Base-by-base conservation (phyloP, 345 rosid genomes). In the Aquilaria sinensis region DNA sequence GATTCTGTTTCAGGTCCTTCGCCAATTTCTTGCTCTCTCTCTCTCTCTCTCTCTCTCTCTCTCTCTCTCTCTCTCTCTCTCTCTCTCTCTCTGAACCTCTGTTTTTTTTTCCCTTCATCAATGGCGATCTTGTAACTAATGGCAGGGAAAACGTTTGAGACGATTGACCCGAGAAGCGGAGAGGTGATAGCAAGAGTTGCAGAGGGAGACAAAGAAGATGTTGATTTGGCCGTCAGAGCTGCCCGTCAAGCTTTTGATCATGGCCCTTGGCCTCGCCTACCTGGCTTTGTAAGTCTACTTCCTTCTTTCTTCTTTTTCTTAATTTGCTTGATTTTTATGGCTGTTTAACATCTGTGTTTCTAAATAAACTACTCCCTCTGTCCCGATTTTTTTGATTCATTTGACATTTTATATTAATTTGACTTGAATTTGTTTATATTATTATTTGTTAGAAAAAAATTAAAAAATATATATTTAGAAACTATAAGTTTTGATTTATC, bases 181-280 rank as follows among this genome's bases (percentile, higher is more conserved):
- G 67, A 66, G 51, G 67, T 67, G 23, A 66, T 66, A 11, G 72
- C 78, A 5, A 72, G 61, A 49, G 51, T 82, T 14, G 75, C 84
- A 0, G 79, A 75, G 65, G 87, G 87, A 52, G 77, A 72, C 12
- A 51, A 30, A 50, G 82, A 64, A 14, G 87, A 82, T 56, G 61
- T 79, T 13, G 80, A 82, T 15, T 56, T 68, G 56, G 84, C 82
- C 2, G 87, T 82, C 54, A 56, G 70, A 43, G 84, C 80, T 23
- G 87, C 87, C 4, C 84, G 82, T 16, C 66, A 58, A n/a, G 84
- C 87, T 10, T 82, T 77, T 23, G 87, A 82, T 51, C 52, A 68
- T n/a, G 87, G 87, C 55, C 80, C 80, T 2, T 79, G 87, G 87
- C 84, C 84, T 9, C 80, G 87, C 51, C 16, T 77, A 37, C 31